phyloP scores from a whole-genome alignment of 352 stramenopile genomes.

The Phytophthora melonis region DNA sequence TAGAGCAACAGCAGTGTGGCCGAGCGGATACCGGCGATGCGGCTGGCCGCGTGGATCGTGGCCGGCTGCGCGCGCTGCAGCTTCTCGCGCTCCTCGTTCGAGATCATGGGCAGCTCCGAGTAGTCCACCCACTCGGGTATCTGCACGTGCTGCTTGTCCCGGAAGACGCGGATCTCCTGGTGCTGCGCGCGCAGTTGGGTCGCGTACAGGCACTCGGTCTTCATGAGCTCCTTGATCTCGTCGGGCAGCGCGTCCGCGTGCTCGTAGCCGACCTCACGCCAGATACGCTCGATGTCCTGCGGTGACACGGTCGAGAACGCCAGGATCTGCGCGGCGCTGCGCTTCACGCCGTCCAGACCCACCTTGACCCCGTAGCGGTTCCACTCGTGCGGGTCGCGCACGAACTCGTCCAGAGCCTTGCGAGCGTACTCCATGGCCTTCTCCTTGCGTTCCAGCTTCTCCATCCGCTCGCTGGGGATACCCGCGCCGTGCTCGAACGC shows the following conservation, averaged over 20 bases:
- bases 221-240: constrained; percentile 63
- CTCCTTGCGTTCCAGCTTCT: constrained; percentile 88
- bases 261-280: constrained; percentile 55
- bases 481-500: constrained; percentile 88
- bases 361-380: constrained; percentile 85
- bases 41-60: constrained; percentile 96
- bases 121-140: constrained; percentile 96
- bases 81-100: constrained; percentile 96
- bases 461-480: constrained; percentile 77
- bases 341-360: constrained; percentile 81
- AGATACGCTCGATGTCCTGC: constrained; percentile 68
- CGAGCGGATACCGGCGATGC: constrained; percentile 93
- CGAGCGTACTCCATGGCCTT: constrained; percentile 67
- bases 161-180: constrained; percentile 97
- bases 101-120: constrained; percentile 94
- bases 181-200: constrained; percentile 94
- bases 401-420: constrained; percentile 64
- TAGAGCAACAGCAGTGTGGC: constrained; percentile 81
- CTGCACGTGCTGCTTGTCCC: constrained; percentile 92
- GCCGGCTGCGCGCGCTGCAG: constrained; percentile 82
- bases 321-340: constrained; percentile 76
- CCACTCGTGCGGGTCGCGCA: constrained; percentile 82
- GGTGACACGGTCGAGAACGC: constrained; percentile 74
- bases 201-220: constrained; percentile 94
- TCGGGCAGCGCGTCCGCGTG: constrained; percentile 59